These are phyloP conservation scores for Nicotiana attenuata DNA, from an alignment of 257 asterid species.

Conservation along the genomic window DNA sequence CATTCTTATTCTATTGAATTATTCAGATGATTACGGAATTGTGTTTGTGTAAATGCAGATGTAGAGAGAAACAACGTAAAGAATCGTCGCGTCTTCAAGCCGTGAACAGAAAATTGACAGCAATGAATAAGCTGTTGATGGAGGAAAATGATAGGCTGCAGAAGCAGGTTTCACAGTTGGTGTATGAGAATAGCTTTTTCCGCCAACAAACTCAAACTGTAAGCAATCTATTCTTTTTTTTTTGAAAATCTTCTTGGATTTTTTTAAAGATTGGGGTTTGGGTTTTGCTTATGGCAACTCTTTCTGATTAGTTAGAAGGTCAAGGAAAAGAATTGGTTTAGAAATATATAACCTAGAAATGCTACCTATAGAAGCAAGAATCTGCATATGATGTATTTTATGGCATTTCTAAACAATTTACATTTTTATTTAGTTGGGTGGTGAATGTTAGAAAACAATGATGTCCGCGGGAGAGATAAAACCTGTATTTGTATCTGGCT, in stretches of 20 bases:
- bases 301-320: neutral
- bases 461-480: neutral
- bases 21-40: neutral
- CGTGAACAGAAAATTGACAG: slow-evolving; percentile 80
- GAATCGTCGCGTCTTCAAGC: slow-evolving; percentile 92
- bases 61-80: slow-evolving; percentile 91
- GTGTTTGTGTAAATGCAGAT: slow-evolving; percentile 35
- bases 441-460: neutral
- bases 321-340: neutral
- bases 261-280: neutral
- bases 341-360: no score
- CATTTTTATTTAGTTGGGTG: neutral
- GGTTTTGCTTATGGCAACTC: neutral
- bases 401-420: neutral
- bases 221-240: slow-evolving; percentile 11
- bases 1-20: neutral
- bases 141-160: slow-evolving; percentile 98
- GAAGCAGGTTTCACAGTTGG: slow-evolving; percentile 93
- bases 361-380: neutral
- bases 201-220: slow-evolving; percentile 84
- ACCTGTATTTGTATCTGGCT: neutral
- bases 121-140: slow-evolving; percentile 96
- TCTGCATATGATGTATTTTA: neutral
- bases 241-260: neutral
- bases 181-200: slow-evolving; percentile 78